These are phyloP conservation scores for Pseudopyrenochaeta lycopersici DNA, from an alignment of 2,329 filamentous ascomycete genomes.

Conservation along the genomic window DNA sequence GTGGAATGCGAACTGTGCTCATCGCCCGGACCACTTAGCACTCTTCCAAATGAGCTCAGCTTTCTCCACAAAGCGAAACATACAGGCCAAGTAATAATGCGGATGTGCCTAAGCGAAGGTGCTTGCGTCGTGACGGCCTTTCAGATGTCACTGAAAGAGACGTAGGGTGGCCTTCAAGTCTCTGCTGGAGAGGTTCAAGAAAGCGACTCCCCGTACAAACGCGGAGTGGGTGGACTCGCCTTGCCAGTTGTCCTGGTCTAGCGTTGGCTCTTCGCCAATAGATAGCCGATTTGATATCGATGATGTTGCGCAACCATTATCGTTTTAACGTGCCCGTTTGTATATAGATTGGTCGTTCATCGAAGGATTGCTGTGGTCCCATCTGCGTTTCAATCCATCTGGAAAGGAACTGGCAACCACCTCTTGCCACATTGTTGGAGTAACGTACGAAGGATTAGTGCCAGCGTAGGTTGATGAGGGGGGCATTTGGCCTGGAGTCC, in stretches of 20 bases:
- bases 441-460: conserved; percentile 50
- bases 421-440: conserved; percentile 62
- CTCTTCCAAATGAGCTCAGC: not conserved
- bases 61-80: not conserved
- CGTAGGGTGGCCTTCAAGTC: not conserved
- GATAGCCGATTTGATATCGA: not conserved
- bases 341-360: conserved; percentile 50
- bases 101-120: not conserved
- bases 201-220: not conserved
- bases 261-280: not conserved
- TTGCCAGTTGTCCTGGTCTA: not conserved
- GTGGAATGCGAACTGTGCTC: not conserved
- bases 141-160: not conserved
- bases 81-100: not conserved
- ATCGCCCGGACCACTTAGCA: not conserved
- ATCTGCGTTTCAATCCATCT: conserved; percentile 55
- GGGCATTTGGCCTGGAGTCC: conserved; percentile 40
- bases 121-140: not conserved
- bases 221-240: not conserved
- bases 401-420: conserved; percentile 55
- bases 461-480: conserved; percentile 45
- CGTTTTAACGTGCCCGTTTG: conserved; percentile 46
- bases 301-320: not conserved
- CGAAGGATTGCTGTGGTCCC: conserved; percentile 50
- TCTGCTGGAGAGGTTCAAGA: not conserved